Base-by-base conservation (phyloP, 495 filamentous ascomycete species). In the Neohortaea acidophila region DNA sequence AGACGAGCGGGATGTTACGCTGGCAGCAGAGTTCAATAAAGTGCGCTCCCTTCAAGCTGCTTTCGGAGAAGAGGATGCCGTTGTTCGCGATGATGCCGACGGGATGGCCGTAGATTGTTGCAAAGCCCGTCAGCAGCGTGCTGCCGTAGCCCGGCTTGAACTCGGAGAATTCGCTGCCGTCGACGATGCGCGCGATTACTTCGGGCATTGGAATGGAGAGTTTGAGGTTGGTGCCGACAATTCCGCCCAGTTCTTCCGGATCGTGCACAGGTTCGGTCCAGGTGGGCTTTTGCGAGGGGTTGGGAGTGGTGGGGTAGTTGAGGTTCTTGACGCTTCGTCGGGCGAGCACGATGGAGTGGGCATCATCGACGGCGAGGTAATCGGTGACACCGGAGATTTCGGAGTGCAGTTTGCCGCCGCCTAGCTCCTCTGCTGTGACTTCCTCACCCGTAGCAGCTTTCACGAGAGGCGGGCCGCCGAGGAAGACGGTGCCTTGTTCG, bases 11-110 rank as follows among this genome's bases (percentile, higher is more conserved):
- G 33, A 96, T 82, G 18, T 76, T 69, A 35, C 91, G 79, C 58
- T 96, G 82, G 5, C 75, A 72, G 63, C 89, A 94, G n/a, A 97
- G 75, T 58, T 97, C 82, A 54, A 96, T 92, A 61, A 97, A 97
- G 59, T 97, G 89, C 3, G 89, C 85, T 9, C 89, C 89, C 59
- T 97, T 97, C 33, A 94, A 70, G 2, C 83, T 75, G 12, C 79
- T 82, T 48, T 81, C 74, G 25, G 82, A 87, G 69, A 94, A 94
- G n/a, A 97, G 67, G 48, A 96, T 93, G 35, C 91, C 91, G 53
- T 96, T 92, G 66, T 96, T 96, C 35, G 86, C 89, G 4, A 97
- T 64, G 45, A 97, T 94, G 34, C 89, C 89, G 13, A 97, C 81
- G 27, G 74, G 81, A 40, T 93, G 79, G 21, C 84, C 83, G 58